phyloP scores from a whole-genome alignment of 2,329 filamentous ascomycete species.

The Neofusicoccum ribis region DNA sequence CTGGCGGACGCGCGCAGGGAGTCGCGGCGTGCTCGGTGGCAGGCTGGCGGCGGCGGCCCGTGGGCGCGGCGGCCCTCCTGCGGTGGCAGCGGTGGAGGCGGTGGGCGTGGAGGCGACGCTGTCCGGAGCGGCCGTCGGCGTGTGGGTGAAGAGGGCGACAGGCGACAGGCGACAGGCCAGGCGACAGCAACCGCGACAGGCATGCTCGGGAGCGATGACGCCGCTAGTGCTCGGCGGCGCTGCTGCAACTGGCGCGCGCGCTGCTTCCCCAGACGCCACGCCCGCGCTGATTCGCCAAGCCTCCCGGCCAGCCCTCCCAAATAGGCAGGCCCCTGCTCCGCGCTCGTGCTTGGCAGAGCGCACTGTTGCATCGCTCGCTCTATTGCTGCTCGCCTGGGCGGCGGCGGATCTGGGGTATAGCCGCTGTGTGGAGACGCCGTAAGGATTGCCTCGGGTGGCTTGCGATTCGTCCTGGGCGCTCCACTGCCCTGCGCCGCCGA shows the following conservation, averaged over 20 bases:
- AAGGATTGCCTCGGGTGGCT: neutral
- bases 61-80: too few relatives aligned
- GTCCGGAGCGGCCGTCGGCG: too few relatives aligned
- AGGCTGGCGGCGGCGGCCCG: too few relatives aligned
- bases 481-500: neutral
- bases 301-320: neutral
- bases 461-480: neutral
- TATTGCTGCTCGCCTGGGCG: neutral
- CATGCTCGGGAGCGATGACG: neutral
- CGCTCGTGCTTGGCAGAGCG: neutral
- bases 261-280: slow-evolving; percentile 9
- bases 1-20: too few relatives aligned
- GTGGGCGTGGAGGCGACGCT: too few relatives aligned
- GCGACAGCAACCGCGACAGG: too few relatives aligned
- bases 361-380: slow-evolving; percentile 8
- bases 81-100: too few relatives aligned
- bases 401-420: slow-evolving; percentile 18
- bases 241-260: neutral
- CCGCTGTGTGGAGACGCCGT: slow-evolving; percentile 1
- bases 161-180: neutral
- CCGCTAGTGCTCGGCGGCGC: neutral
- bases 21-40: too few relatives aligned
- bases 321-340: neutral
- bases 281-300: neutral
- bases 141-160: neutral